Evolutionary conservation across 148 eudicot species (phyloP), one percentile per base, ranked within the genome.

Genomic region (Chenopodium formosanum): DNA sequence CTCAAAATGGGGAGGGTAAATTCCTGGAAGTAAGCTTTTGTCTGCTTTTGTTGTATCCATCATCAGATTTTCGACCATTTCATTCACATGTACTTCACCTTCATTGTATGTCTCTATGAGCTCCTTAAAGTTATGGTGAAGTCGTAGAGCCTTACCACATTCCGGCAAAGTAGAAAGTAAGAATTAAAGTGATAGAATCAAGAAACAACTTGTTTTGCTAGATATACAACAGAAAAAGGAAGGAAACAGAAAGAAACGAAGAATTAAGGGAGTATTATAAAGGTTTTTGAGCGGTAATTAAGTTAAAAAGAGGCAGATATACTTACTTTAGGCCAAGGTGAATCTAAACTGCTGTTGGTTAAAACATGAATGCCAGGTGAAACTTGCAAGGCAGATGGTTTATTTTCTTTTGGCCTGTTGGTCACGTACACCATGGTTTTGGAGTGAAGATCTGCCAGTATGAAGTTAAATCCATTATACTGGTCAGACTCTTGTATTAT

Each of bases 281-380:
- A 19, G 22, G 74, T 19, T 17, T 17, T 56, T 20, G 56, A 56
- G 76, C 32, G 8, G 29, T 60, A 14, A 11, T 23, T 31, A 81
- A 81, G 78, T 64, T 40, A 74, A n/a, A n/a, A 50, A 11, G 66
- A 29, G 48, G 65, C 9, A 74, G 23, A 65, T 16, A 7, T 68
- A 19, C 78, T 78, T 78, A 95, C 98, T 91, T 93, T 93, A 62
- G 89, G 89, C 98, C 98, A 95, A 72, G 90, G 92, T 9, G 89
- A 80, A 87, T 95, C 96, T 67, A 95, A 90, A 50, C 80, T 90
- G 80, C 93, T 93, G 87, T 91, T 95, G 44, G 96, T 90, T 63
- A 95, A 75, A 70, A 95, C 97, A 82, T 93, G 98, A 81, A 90
- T 84, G 46, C 96, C 98, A 63, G 92, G 86, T 60, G 91, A 79